Evolutionary conservation across 768 basidiomycete species (phyloP), one percentile per base, ranked within the genome.

Genomic region (Tricholoma saponaceum): DNA sequence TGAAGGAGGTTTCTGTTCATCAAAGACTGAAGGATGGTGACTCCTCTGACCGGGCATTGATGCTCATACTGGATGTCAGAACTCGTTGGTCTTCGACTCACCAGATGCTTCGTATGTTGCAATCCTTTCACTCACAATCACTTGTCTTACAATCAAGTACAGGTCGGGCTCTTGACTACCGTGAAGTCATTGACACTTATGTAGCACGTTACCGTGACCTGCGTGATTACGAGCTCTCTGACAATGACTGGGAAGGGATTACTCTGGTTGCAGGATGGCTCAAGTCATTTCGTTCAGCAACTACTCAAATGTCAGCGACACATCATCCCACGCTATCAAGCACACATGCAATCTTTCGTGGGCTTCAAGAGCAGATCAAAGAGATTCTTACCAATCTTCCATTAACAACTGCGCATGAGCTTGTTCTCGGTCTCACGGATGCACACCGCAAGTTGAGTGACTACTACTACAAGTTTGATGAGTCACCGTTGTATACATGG

Each of bases 401-500:
- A 9, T 25, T 46, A 20, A 20, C 20, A 12, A 54, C 55, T 0
- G 25, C 57, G 0, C 59, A 65, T 4, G 28, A 28, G 4, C 23
- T 72, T 30, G 55, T 58, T 18, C 16, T 46, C 10, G 71, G 69
- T 7, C 60, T 74, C 5, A 20, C 64, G n/a, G 60, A 43, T 14
- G 69, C 71, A 1, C 69, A 74, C 41, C 7, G 22, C 3, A 74
- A 74, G 53, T 66, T 74, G 0, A 69, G 67, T 37, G 67, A 70
- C 20, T 74, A 73, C 51, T 73, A 68, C 30, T 63, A 58, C 51
- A 62, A 65, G 49, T 70, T 62, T 51, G 67, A 71, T 30, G 46
- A 70, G 44, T 73, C 72, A 0, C 69, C 66, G 18, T 73, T 63
- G 26, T 74, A 74, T 56, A 63, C 61, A 1, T 75, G 72, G 69